Conservation (phyloP, 805 yeast species). For the Yarrowia alimentaria region DNA sequence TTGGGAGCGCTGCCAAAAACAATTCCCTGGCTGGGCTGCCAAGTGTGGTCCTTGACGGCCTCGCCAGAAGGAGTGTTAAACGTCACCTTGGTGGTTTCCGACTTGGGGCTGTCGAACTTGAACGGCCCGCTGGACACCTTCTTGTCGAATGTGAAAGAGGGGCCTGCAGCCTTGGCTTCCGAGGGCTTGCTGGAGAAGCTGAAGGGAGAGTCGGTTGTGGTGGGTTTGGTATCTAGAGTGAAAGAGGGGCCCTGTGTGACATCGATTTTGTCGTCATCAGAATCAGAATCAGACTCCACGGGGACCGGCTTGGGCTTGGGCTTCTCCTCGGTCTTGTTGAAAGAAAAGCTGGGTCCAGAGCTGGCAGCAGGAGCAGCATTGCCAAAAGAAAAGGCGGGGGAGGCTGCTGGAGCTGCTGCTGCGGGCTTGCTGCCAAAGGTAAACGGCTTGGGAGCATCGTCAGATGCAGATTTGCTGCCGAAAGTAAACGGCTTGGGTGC, state of each 20-base stretch:
- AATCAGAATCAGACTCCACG: slow-evolving; percentile 47
- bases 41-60: slow-evolving; percentile 31
- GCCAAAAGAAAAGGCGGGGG: no score
- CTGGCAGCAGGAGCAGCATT: neutral
- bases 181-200: slow-evolving; percentile 40
- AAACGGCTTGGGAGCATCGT: slow-evolving; percentile 6
- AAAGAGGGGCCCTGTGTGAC: slow-evolving; percentile 75
- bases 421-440: slow-evolving; percentile 32
- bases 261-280: slow-evolving; percentile 57
- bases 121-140: slow-evolving; percentile 28
- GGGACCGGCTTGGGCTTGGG: slow-evolving; percentile 32
- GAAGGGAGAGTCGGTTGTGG: slow-evolving; percentile 52
- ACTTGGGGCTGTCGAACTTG: slow-evolving; percentile 34
- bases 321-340: slow-evolving; percentile 33
- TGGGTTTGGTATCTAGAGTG: slow-evolving; percentile 48
- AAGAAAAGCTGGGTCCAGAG: slow-evolving; percentile 7
- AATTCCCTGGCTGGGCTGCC: slow-evolving; percentile 40
- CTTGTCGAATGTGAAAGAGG: slow-evolving; percentile 32
- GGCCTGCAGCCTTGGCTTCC: slow-evolving; percentile 26
- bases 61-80: no score
- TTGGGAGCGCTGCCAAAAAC: slow-evolving; percentile 35
- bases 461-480: no score
- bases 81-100: no score
- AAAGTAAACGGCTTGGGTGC: neutral
- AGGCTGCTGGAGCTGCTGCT: no score